Base-by-base conservation (phyloP, 192 early-diverging fungal species). In the Rhizoclosmatium sp. region DNA sequence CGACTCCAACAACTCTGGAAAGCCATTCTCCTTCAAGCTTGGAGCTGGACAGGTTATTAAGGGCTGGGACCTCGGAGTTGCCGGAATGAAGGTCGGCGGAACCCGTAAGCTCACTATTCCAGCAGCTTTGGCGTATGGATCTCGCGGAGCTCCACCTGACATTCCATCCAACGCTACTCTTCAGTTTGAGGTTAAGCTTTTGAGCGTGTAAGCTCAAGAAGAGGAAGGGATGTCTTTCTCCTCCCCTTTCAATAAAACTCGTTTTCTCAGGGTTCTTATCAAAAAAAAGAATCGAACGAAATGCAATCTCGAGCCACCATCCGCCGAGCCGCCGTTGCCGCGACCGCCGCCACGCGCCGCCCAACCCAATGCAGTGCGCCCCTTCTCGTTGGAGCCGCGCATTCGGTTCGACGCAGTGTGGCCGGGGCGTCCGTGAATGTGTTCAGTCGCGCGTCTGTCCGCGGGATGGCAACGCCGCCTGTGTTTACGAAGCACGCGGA, bases 61-160 rank as follows among this genome's bases (percentile, higher is more conserved):
- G 85, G 97, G 96, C 65, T 97, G 96, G 97, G 97, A 99, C 86
- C 78, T 92, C 19, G 97, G 97, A 23, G 78, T 87, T 58, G 41
- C 65, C 12, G 96, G 96, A 45, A 97, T 99, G 97, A 90, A 90
- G 85, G 89, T 94, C 69, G 97, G 97, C 71, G 96, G 94, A 73
- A 92, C 93, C 81, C 92, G 96, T 69, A 93, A 95, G 62, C 85
- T 99, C 71, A 95, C 93, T 45, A 97, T 98, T 74, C 96, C 97
- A 47, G 88, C 96, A 49, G 83, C 88, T 40, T 85, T 93, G 39
- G 92, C 89, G 46, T 91, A 92, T 66, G 91, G 88, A 41, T 54
- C 84, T 72, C 91, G 90, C 73, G 97, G 97, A 78, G 95, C 96
- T 78, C 96, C 96, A 48, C 96, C 96, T 80, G 19, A 41, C 41